Evolutionary conservation across 495 filamentous ascomycete species (phyloP).

Genomic region (Platismatia glauca): DNA sequence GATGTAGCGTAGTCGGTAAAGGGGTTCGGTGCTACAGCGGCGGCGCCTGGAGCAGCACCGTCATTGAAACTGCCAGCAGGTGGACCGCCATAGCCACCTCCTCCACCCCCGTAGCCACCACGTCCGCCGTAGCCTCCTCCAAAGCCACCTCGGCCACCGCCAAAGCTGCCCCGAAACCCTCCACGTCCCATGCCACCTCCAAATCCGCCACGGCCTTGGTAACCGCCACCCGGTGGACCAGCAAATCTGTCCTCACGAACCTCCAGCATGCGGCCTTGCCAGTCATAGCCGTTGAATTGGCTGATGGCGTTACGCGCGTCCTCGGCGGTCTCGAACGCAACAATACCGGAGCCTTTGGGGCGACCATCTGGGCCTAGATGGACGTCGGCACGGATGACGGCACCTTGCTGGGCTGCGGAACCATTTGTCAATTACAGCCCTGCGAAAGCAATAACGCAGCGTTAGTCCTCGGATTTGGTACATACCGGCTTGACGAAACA

Average conservation of each 20-base stretch:
- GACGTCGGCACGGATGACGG: slow-evolving; percentile 91
- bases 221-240: slow-evolving; percentile 44
- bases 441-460: slow-evolving; percentile 12
- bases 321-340: slow-evolving; percentile 88
- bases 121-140: slow-evolving; percentile 43
- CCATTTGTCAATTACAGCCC: slow-evolving; percentile 28
- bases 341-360: slow-evolving; percentile 90
- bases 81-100: slow-evolving; percentile 34
- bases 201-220: slow-evolving; percentile 40
- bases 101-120: slow-evolving; percentile 24
- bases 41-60: slow-evolving; percentile 30
- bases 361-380: slow-evolving; percentile 86
- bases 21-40: slow-evolving; percentile 64
- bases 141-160: slow-evolving; percentile 41
- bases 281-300: slow-evolving; percentile 97
- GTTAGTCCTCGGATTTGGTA: slow-evolving; percentile 23
- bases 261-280: slow-evolving; percentile 88
- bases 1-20: slow-evolving; percentile 93
- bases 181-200: slow-evolving; percentile 39
- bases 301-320: slow-evolving; percentile 92
- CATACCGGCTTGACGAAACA: slow-evolving; percentile 97
- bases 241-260: slow-evolving; percentile 97
- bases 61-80: slow-evolving; percentile 31
- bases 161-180: slow-evolving; percentile 49
- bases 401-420: slow-evolving; percentile 59